phyloP scores from a whole-genome alignment of 192 early-diverging fungal species.

The Glomus cerebriforme region DNA sequence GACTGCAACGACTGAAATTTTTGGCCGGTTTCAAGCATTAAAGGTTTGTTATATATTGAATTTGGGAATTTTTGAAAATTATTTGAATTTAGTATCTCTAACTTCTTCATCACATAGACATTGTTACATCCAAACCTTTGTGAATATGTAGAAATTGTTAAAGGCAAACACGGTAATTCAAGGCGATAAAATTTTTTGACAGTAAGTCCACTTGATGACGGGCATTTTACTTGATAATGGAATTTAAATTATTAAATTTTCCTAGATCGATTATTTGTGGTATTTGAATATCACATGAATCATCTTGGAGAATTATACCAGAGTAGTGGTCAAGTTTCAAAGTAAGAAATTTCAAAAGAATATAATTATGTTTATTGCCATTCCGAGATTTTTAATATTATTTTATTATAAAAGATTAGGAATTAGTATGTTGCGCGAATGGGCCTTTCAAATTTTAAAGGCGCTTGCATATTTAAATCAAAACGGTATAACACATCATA shows the following conservation, averaged over 20 bases:
- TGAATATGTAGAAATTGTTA: conserved; percentile 63
- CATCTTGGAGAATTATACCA: conserved; percentile 53
- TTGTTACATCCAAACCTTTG: conserved; percentile 62
- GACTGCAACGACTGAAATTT: conserved; percentile 50
- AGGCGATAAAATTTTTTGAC: conserved; percentile 4
- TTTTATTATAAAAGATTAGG: conserved; percentile 26
- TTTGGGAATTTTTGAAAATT: neutral
- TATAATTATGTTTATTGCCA: neutral
- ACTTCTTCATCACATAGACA: conserved; percentile 38
- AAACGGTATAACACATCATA: conserved; percentile 49
- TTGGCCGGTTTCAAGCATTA: conserved; percentile 50
- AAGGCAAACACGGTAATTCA: conserved; percentile 61
- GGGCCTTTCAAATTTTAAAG: conserved; percentile 56
- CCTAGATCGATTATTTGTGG: conserved; percentile 56
- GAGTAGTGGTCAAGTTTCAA: conserved; percentile 20
- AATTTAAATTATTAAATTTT: neutral
- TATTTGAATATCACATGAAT: conserved; percentile 35
- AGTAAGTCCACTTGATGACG: conserved; percentile 11
- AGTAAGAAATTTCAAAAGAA: neutral
- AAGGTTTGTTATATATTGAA: conserved; percentile 35
- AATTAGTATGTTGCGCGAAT: conserved; percentile 39
- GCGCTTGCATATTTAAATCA: conserved; percentile 52
- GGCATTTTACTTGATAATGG: neutral
- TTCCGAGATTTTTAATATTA: neutral
- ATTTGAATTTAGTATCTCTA: neutral